Conservation (phyloP, 805 yeast genomes). For the Soucietia sequanensis region DNA sequence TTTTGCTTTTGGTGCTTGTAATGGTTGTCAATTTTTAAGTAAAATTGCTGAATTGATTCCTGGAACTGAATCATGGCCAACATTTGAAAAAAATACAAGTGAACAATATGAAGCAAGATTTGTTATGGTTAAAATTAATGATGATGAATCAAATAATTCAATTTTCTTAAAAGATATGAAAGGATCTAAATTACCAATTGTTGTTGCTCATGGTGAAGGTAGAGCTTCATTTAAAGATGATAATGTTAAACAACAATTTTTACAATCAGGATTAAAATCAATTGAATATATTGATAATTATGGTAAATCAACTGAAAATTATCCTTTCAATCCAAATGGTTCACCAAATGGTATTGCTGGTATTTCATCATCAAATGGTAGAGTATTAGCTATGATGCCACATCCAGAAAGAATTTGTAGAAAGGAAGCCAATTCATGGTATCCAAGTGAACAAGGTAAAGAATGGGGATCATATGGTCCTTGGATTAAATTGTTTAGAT, state of each 20-base stretch:
- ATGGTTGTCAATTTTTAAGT: conserved; percentile 95
- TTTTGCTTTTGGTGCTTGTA: conserved; percentile 97
- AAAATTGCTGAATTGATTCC: conserved; percentile 85
- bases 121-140: conserved; percentile 75
- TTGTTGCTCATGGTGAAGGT: conserved; percentile 99
- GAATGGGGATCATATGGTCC: conserved; percentile 88
- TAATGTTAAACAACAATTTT: conserved; percentile 46
- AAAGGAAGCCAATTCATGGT: conserved; percentile 87
- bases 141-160: conserved; percentile 46
- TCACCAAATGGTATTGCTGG: conserved; percentile 93
- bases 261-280: conserved; percentile 53
- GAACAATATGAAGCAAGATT: conserved; percentile 98
- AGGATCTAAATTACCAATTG: conserved; percentile 93
- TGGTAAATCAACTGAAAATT: conserved; percentile 76
- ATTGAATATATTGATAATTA: conserved; percentile 88
- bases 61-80: conserved; percentile 94
- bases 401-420: conserved; percentile 96
- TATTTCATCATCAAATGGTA: conserved; percentile 83
- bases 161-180: conserved; percentile 87
- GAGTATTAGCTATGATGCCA: conserved; percentile 98
- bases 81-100: conserved; percentile 83
- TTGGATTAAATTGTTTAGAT: conserved; percentile 89
- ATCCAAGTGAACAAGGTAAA: conserved; percentile 59
- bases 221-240: conserved; percentile 66
- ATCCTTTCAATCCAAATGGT: conserved; percentile 96